Evolutionary conservation across 2,329 filamentous ascomycete species (phyloP).

Genomic region (Lasiodiplodia sp.): DNA sequence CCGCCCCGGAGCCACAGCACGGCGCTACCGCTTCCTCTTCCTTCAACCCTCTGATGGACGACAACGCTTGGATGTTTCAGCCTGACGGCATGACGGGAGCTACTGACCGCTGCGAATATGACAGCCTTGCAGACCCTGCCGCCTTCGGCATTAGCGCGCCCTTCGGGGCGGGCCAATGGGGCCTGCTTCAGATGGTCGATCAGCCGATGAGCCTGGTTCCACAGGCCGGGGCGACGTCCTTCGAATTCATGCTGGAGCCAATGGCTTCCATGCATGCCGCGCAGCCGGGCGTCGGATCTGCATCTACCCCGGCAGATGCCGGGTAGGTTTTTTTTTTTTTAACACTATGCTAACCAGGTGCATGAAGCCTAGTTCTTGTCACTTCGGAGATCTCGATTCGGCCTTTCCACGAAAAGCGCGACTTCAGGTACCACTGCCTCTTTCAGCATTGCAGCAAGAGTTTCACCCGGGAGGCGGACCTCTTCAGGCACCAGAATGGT

Average conservation of each 20-base stretch:
- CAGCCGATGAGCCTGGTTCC: neutral
- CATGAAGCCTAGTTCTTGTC: no score
- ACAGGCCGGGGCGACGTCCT: neutral
- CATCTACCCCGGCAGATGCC: neutral
- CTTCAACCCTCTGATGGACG: neutral
- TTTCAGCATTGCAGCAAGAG: neutral
- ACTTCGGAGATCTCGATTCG: no score
- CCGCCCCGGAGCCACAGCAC: neutral
- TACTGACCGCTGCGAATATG: neutral
- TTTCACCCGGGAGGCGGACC: neutral
- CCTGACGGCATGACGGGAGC: neutral
- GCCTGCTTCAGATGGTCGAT: neutral
- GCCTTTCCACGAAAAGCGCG: neutral
- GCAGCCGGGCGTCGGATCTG: neutral
- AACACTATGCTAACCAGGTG: conserved; percentile 5
- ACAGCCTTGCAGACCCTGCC: neutral
- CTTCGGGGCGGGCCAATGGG: neutral
- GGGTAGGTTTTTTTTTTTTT: conserved; percentile 10
- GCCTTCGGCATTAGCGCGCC: neutral
- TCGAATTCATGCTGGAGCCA: neutral
- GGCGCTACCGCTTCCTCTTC: neutral
- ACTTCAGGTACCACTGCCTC: neutral
- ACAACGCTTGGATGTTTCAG: neutral
- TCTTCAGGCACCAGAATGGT: neutral
- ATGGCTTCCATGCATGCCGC: neutral